Percentiles rank a stretch among this genome's conserved stretches.
phyloP scores from a whole-genome alignment of 1,284 basidiomycete species.

The Cryptococcus hybrid region DNA sequence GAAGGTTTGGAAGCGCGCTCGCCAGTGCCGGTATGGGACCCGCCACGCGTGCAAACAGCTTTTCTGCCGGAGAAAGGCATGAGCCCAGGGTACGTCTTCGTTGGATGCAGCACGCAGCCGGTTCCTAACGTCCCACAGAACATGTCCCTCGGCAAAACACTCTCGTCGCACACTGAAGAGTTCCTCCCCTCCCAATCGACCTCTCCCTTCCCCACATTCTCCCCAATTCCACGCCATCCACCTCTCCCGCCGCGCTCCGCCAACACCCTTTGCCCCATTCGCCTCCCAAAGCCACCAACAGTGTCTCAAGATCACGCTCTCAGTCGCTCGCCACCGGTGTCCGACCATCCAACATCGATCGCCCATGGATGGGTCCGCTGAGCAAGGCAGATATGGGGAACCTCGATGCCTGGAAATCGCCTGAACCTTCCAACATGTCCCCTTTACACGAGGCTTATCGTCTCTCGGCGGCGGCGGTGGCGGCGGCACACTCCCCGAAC shows the following conservation, averaged over 20 bases:
- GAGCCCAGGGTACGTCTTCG: slow-evolving; percentile 24
- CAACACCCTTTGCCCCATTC: slow-evolving; percentile 28
- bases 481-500: not conserved
- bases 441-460: slow-evolving; percentile 33
- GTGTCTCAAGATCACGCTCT: slow-evolving; percentile 40
- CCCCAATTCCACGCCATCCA: slow-evolving; percentile 39
- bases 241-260: slow-evolving; percentile 23
- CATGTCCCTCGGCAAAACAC: slow-evolving; percentile 29
- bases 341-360: slow-evolving; percentile 27
- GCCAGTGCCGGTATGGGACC: slow-evolving; percentile 9
- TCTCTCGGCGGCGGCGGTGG: not conserved
- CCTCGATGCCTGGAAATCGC: slow-evolving; percentile 24
- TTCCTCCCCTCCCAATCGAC: slow-evolving; percentile 29
- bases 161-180: slow-evolving; percentile 47
- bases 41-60: slow-evolving; percentile 43
- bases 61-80: slow-evolving; percentile 35
- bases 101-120: not conserved
- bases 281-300: slow-evolving; percentile 38
- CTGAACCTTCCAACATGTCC: slow-evolving; percentile 41
- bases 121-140: slow-evolving; percentile 20
- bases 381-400: slow-evolving; percentile 27
- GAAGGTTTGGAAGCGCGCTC: slow-evolving; percentile 20
- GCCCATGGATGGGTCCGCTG: slow-evolving; percentile 32
- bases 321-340: slow-evolving; percentile 44
- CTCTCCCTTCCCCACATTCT: slow-evolving; percentile 45